Conservation (phyloP, 805 yeast genomes). For the Saccharomycopsis capsularis region DNA sequence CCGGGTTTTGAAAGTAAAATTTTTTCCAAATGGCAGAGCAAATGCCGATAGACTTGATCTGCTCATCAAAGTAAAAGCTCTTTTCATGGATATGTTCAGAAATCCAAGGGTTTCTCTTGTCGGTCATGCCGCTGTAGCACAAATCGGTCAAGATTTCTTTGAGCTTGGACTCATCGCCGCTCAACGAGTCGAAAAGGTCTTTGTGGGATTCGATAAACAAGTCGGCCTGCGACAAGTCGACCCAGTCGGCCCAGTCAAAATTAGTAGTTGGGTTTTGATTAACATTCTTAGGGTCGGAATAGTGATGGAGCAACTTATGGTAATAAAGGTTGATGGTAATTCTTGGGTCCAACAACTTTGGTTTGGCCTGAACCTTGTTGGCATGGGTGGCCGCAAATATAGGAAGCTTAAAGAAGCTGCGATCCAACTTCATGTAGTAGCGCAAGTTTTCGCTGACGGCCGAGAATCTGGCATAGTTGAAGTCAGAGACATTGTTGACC, state of each 20-base stretch:
- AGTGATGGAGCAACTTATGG: conserved; percentile 3
- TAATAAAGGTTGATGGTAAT: conserved; percentile 10
- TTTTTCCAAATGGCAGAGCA: conserved; percentile 28
- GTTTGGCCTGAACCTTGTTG: conserved; percentile 1
- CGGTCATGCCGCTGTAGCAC: conserved; percentile 24
- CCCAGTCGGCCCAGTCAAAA: conserved; percentile 33
- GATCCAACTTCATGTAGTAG: conserved; percentile 15
- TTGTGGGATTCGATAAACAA: conserved; percentile 28
- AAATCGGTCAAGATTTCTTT: conserved; percentile 12
- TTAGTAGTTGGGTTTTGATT: conserved; percentile 1
- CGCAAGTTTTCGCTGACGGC: conserved; percentile 15
- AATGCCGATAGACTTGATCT: conserved; percentile 26
- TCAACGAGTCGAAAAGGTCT: conserved; percentile 15
- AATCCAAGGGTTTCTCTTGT: conserved; percentile 25
- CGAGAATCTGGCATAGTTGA: conserved; percentile 9
- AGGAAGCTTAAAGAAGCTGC: conserved; percentile 17
- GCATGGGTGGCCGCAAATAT: conserved; percentile 15
- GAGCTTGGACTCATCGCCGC: conserved; percentile 12
- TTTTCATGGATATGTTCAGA: conserved; percentile 22
- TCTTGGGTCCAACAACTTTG: conserved; percentile 14
- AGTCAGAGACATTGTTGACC: conserved; percentile 2
- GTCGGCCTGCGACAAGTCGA: conserved; percentile 26
- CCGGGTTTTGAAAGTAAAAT: conserved; percentile 27
- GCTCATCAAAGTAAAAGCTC: conserved; percentile 23
- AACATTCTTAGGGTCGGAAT: not conserved